A percentile compares a stretch with the other conserved stretches of the same genome.
These are phyloP conservation scores for Pythium aristosporum DNA, from an alignment of 352 stramenopile genomes.

Conservation along the genomic window DNA sequence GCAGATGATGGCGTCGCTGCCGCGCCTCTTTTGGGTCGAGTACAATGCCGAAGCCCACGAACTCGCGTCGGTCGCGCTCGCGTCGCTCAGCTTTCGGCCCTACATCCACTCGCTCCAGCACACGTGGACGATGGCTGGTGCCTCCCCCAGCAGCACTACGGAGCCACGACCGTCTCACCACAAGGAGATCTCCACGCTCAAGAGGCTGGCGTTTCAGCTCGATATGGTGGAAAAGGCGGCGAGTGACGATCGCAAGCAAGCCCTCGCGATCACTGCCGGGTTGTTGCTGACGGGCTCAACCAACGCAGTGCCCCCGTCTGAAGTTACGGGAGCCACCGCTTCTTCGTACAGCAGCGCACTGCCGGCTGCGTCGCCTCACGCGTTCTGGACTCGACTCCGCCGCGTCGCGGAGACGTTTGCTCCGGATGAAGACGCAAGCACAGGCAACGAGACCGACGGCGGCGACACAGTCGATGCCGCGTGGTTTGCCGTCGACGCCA, in stretches of 20 bases:
- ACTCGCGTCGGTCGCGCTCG: slow-evolving; percentile 36
- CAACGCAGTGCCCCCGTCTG: not conserved
- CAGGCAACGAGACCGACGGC: not conserved
- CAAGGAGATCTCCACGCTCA: not conserved
- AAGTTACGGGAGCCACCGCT: not conserved
- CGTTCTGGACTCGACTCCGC: not conserved
- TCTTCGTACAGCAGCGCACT: not conserved
- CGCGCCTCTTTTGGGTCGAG: slow-evolving; percentile 48
- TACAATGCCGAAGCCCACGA: slow-evolving; percentile 33
- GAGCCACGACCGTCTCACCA: not conserved
- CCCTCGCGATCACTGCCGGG: not conserved
- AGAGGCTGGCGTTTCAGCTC: not conserved
- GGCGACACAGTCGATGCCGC: slow-evolving; percentile 1
- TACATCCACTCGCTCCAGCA: slow-evolving; percentile 31
- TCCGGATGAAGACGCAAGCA: not conserved
- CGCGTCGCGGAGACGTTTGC: not conserved
- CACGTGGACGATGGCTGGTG: slow-evolving; percentile 22
- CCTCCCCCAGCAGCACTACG: not conserved
- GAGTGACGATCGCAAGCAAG: not conserved
- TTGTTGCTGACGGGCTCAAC: not conserved
- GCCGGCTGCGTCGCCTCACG: not conserved
- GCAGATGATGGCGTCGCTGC: slow-evolving; percentile 39
- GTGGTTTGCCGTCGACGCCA: slow-evolving; percentile 15
- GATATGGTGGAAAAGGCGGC: not conserved
- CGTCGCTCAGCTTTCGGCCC: slow-evolving; percentile 30